Evolutionary conservation across 1,284 basidiomycete genomes (phyloP).

Genomic region (Microbotryomycetes sp.): DNA sequence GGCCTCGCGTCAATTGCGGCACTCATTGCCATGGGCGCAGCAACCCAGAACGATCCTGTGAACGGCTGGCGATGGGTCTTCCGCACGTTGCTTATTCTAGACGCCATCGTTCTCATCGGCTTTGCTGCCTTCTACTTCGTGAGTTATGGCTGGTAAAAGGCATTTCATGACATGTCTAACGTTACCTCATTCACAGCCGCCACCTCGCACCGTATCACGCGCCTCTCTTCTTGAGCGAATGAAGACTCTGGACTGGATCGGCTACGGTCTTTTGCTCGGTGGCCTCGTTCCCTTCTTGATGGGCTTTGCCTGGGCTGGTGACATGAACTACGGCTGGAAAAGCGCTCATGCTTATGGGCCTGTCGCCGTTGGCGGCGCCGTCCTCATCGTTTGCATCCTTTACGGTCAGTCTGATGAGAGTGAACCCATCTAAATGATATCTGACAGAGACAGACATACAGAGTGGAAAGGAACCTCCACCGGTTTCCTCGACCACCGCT

Average conservation of each 20-base stretch:
- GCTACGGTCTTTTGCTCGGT: conserved; percentile 4
- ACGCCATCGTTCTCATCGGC: conserved; percentile 6
- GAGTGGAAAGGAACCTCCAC: conserved; percentile 15
- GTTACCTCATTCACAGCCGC: not conserved
- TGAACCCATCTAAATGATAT: not conserved
- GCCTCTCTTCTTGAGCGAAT: not conserved
- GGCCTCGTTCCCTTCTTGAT: conserved; percentile 12
- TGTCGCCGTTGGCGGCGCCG: conserved; percentile 7
- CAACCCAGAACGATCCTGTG: conserved; percentile 1
- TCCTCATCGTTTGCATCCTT: conserved; percentile 1
- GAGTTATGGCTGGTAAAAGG: too few relatives aligned
- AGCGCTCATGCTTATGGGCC: conserved; percentile 2
- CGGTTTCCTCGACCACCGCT: conserved; percentile 22
- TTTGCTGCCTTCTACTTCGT: conserved; percentile 7
- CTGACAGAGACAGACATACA: not conserved
- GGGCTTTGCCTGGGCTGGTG: conserved; percentile 7
- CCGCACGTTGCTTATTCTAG: not conserved
- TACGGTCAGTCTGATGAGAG: not conserved
- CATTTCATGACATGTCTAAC: too few relatives aligned
- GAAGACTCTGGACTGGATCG: conserved; percentile 6
- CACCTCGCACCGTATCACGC: conserved; percentile 3
- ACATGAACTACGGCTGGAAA: conserved; percentile 1
- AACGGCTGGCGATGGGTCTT: conserved; percentile 17
- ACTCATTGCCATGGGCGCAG: conserved; percentile 4
- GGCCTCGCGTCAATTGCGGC: conserved; percentile 3